phyloP scores from a whole-genome alignment of 345 rosid species.

The Theobroma cacao region DNA sequence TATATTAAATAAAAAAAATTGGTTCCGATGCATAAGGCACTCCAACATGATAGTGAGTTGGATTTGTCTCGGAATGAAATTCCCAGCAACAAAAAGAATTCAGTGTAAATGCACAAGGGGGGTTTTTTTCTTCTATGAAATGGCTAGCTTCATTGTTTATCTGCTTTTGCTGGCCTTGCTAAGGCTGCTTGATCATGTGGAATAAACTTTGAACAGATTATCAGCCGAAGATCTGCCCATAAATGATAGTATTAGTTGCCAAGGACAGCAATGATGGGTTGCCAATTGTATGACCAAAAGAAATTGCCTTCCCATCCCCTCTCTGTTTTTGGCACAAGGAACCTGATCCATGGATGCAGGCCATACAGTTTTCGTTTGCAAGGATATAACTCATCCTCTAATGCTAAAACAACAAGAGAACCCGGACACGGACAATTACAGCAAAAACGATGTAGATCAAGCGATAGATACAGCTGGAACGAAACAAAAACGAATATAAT shows the following conservation, averaged over 20 bases:
- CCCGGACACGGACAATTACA: background rate
- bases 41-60: background rate
- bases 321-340: background rate
- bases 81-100: background rate
- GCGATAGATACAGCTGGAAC: background rate
- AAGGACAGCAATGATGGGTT: background rate
- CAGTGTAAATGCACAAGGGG: no score
- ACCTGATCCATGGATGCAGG: background rate
- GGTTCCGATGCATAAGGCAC: background rate
- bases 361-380: slow-evolving; percentile 1
- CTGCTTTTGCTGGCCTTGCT: background rate
- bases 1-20: no score
- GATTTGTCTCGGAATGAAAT: background rate
- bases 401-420: background rate
- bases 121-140: no score
- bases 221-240: background rate
- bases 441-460: background rate
- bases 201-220: background rate
- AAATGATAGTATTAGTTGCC: background rate
- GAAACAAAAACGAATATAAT: background rate
- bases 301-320: background rate
- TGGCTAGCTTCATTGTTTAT: background rate
- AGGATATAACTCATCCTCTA: background rate
- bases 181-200: background rate
- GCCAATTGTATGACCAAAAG: background rate